phyloP scores from a whole-genome alignment of 2,329 filamentous ascomycete species.

The Neurospora sp. region DNA sequence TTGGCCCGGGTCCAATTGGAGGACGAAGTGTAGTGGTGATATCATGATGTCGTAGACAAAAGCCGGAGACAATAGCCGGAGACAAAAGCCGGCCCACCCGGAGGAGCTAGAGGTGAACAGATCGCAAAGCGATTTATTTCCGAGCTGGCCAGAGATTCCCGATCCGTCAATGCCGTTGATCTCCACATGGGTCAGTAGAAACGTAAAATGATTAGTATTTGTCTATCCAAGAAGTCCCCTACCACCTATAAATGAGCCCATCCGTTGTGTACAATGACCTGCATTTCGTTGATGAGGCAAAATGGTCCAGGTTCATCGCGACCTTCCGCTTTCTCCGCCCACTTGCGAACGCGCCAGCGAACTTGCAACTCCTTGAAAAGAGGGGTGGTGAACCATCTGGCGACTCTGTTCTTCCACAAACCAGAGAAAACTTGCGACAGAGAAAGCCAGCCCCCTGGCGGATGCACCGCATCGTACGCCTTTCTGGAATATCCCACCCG shows the following conservation, averaged over 20 bases:
- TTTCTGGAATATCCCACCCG: conserved; percentile 51
- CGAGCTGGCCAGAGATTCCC: background rate
- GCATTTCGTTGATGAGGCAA: conserved; percentile 50
- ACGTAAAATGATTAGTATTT: background rate
- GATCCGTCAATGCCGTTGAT: background rate
- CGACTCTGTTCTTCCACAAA: conserved; percentile 49
- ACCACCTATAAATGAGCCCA: conserved; percentile 42
- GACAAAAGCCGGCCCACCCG: background rate
- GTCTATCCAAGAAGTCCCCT: conserved; percentile 7
- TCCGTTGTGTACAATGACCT: conserved; percentile 46
- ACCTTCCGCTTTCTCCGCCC: conserved; percentile 23
- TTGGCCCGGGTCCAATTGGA: background rate
- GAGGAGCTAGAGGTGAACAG: background rate
- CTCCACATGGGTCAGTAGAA: background rate
- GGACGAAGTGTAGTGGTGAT: background rate
- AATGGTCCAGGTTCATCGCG: conserved; percentile 32
- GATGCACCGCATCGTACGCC: conserved; percentile 41
- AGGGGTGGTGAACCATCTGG: conserved; percentile 14
- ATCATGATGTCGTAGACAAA: background rate
- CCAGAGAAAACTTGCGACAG: conserved; percentile 38
- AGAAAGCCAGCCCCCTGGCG: conserved; percentile 31
- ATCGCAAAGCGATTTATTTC: background rate
- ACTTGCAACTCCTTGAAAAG: conserved; percentile 27
- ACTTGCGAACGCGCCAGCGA: conserved; percentile 29
- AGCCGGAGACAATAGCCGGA: too few species aligned